Percentiles rank a stretch among this genome's conserved stretches.
phyloP scores from a whole-genome alignment of 78 protist species.

The Bodo saltans region DNA sequence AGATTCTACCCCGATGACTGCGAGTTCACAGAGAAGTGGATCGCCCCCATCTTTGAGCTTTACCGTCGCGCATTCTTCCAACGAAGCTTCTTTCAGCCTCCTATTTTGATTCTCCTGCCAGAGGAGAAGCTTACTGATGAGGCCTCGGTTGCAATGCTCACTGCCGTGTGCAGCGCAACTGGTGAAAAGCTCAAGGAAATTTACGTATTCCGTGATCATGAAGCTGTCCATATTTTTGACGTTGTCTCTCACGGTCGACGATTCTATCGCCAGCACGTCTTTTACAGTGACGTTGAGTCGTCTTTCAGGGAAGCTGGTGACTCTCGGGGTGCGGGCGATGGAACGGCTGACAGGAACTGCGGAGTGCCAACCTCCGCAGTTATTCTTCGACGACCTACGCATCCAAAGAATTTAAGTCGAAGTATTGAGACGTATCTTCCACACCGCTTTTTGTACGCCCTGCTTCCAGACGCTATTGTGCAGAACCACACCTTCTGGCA shows the following conservation, averaged over 20 bases:
- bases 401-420: background rate
- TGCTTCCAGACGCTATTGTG: constrained; percentile 38
- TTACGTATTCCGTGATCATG: background rate
- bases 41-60: constrained; percentile 14
- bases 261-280: constrained; percentile 36
- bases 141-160: background rate
- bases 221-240: constrained; percentile 10
- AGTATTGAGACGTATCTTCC: constrained; percentile 32
- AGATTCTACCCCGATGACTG: constrained; percentile 9
- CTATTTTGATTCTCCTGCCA: background rate
- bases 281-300: constrained; percentile 30
- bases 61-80: background rate
- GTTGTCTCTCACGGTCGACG: constrained; percentile 46
- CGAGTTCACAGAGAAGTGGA: constrained; percentile 1
- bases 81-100: background rate
- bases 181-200: constrained; percentile 11
- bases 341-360: too few species aligned
- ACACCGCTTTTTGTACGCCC: constrained; percentile 30
- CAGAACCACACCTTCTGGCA: constrained; percentile 28
- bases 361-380: constrained; percentile 32
- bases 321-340: background rate
- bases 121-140: background rate
- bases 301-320: constrained; percentile 10
- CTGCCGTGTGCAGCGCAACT: background rate
- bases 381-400: background rate